Evolutionary conservation across 805 yeast species (phyloP).

Genomic region (Yamadazyma tumulicola): DNA sequence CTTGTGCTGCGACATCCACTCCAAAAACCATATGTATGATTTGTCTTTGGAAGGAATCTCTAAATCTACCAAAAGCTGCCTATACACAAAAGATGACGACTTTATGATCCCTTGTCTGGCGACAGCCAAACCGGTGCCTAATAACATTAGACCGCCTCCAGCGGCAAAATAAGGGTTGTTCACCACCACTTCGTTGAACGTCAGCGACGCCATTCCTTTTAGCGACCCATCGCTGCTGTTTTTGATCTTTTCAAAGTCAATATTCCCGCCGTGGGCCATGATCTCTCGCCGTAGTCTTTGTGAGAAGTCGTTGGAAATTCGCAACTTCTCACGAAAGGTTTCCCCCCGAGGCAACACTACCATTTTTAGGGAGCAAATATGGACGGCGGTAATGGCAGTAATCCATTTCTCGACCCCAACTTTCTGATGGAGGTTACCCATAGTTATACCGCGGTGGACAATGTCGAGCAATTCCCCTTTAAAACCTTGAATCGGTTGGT

Average conservation of each 20-base stretch:
- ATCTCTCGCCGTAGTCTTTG: too few species aligned
- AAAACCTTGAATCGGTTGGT: conserved; percentile 67
- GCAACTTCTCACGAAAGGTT: too few species aligned
- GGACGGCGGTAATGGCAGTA: conserved; percentile 2
- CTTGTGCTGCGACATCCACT: conserved; percentile 90
- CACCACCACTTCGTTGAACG: conserved; percentile 53
- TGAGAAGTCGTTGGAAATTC: too few species aligned
- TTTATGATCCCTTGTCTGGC: conserved; percentile 66
- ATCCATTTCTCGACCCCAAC: conserved; percentile 13
- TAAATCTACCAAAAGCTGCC: conserved; percentile 83
- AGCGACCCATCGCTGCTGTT: conserved; percentile 36
- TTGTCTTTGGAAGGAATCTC: conserved; percentile 93
- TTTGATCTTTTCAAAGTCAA: conserved; percentile 36
- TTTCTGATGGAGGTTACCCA: conserved; percentile 8
- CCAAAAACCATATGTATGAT: conserved; percentile 90
- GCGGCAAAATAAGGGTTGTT: conserved; percentile 96
- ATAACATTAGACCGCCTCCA: conserved; percentile 94
- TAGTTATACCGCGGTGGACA: conserved; percentile 10
- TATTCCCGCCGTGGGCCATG: conserved; percentile 9
- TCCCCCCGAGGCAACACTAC: too few species aligned
- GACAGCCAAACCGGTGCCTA: conserved; percentile 86
- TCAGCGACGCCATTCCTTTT: conserved; percentile 22
- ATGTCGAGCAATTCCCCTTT: conserved; percentile 30
- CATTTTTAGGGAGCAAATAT: too few species aligned
- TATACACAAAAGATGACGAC: conserved; percentile 64